phyloP scores from a whole-genome alignment of 768 basidiomycete genomes.

The Suillus weaverae region DNA sequence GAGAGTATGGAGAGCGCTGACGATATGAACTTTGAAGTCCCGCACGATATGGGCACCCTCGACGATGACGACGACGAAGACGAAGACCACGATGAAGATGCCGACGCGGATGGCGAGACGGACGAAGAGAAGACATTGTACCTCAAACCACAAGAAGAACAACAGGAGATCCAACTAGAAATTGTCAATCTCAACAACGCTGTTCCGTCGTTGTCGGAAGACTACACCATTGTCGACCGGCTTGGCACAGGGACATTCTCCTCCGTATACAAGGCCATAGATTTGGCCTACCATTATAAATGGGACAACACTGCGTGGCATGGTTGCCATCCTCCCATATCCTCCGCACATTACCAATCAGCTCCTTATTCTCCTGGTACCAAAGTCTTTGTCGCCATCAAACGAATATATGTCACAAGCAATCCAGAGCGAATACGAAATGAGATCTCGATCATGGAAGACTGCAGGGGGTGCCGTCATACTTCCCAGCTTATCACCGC shows the following conservation, averaged over 20 bases:
- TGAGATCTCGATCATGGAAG: slow-evolving; percentile 88
- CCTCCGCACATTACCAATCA: slow-evolving; percentile 68
- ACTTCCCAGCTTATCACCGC: slow-evolving; percentile 94
- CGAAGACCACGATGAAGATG: slow-evolving; percentile 37
- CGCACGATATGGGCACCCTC: slow-evolving; percentile 32
- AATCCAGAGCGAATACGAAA: slow-evolving; percentile 90
- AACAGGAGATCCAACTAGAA: slow-evolving; percentile 71
- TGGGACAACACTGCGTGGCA: slow-evolving; percentile 80
- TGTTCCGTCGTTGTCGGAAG: slow-evolving; percentile 61
- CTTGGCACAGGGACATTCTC: slow-evolving; percentile 98
- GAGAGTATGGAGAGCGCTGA: slow-evolving; percentile 49
- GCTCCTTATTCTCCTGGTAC: slow-evolving; percentile 38
- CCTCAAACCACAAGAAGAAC: slow-evolving; percentile 64
- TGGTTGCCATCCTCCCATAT: slow-evolving; percentile 58
- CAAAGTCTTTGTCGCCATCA: slow-evolving; percentile 86
- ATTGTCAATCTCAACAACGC: slow-evolving; percentile 67
- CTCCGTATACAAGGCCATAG: slow-evolving; percentile 97
- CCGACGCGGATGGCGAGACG: slow-evolving; percentile 36
- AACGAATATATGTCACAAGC: slow-evolving; percentile 96
- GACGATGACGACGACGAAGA: slow-evolving; percentile 35
- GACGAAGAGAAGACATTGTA: slow-evolving; percentile 64
- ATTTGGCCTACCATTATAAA: slow-evolving; percentile 69
- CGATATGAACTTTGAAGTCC: slow-evolving; percentile 36
- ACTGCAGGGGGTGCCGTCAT: slow-evolving; percentile 81
- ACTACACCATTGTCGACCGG: slow-evolving; percentile 84